These are phyloP conservation scores for Lavandula angustifolia DNA, from an alignment of 257 asterid species.

Conservation along the genomic window DNA sequence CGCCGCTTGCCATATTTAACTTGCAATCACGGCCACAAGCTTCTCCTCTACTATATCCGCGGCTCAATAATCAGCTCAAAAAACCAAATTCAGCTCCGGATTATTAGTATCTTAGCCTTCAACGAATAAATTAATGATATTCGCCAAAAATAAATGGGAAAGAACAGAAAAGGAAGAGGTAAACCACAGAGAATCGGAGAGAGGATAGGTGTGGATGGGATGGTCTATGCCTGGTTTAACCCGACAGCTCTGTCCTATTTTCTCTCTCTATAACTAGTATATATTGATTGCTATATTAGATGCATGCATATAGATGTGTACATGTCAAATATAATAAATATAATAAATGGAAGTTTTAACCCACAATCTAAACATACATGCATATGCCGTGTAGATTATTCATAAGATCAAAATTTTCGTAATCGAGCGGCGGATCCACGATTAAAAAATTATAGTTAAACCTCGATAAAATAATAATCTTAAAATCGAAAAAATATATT, in stretches of 20 bases:
- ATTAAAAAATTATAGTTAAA: no score
- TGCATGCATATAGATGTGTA: background rate
- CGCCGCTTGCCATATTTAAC: slow-evolving; percentile 37
- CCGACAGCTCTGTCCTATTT: slow-evolving; percentile 60
- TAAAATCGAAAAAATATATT: no score
- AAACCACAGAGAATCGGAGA: slow-evolving; percentile 25
- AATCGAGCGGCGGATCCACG: no score
- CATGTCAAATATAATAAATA: background rate
- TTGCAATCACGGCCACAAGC: slow-evolving; percentile 30
- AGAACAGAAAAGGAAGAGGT: background rate
- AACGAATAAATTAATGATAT: slow-evolving; percentile 16
- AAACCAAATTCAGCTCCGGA: slow-evolving; percentile 35
- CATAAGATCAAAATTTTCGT: no score
- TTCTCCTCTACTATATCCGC: slow-evolving; percentile 22
- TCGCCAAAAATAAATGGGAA: background rate
- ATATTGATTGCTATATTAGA: background rate
- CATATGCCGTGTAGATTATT: no score
- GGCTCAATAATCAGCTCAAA: slow-evolving; percentile 28
- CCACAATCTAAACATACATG: no score
- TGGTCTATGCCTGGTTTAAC: slow-evolving; percentile 83
- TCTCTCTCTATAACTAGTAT: slow-evolving; percentile 43
- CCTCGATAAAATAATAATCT: no score
- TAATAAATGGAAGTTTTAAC: background rate
- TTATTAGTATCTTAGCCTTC: slow-evolving; percentile 25
- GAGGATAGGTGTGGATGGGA: slow-evolving; percentile 40